Evolutionary conservation across 75 land plant species (phyloP), one percentile per base, ranked within the genome.

Genomic region (Adiantum capillusveneris): DNA sequence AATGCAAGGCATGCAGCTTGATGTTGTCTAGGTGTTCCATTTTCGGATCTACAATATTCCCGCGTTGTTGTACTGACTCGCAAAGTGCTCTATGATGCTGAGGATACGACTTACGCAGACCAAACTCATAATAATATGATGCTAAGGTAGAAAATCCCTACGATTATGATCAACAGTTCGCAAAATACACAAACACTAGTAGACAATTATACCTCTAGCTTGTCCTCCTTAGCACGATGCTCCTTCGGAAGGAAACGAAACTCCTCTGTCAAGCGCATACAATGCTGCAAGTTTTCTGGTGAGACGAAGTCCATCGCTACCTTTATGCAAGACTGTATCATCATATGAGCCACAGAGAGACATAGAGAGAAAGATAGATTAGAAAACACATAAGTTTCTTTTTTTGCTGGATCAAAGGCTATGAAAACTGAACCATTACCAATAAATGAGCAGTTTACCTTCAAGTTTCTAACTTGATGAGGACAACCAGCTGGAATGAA

Each of bases 401-500:
- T 11, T 52, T 52, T 52, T n/a, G n/a, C 11, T 52, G n/a, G 25
- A 52, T 11, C 16, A 52, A n/a, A 52, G 9, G 9, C 43, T 41
- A 41, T 14, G 14, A 14, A n/a, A n/a, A n/a, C n/a, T n/a, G n/a
- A n/a, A n/a, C n/a, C n/a, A n/a, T n/a, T n/a, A n/a, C n/a, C n/a
- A n/a, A n/a, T 39, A 18, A 43, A n/a, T n/a, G n/a, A n/a, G n/a
- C 37, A 5, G 7, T 66, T 56, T 64, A 91, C 97, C 87, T 85
- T 82, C 48, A 92, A 75, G 60, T 92, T 85, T 49, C 83, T 75
- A 14, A 75, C 73, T 74, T 94, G 98, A 63, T 80, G 89, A 44
- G 99, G 84, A 66, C 98, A 93, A 54, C 98, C 98, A 56, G 98
- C 95, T 51, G 98, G 98, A 56, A 93, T 70, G 41, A 89, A 86